Percentiles rank a stretch among this genome's conserved stretches.
These are phyloP conservation scores for Eucalyptus pumila DNA, from an alignment of 345 rosid genomes.

Conservation along the genomic window DNA sequence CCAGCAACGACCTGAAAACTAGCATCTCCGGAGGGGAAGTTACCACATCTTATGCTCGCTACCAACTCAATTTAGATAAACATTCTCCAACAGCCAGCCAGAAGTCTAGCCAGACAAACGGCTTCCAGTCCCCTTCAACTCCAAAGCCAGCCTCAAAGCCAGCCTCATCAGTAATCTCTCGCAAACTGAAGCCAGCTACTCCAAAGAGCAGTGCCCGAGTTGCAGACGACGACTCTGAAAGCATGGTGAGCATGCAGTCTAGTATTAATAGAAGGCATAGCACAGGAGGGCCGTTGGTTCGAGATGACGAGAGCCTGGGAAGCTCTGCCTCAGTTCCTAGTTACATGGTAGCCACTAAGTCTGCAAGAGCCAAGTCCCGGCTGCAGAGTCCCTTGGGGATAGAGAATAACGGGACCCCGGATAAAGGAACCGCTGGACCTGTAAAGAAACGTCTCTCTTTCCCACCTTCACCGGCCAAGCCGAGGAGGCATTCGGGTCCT, in stretches of 20 bases:
- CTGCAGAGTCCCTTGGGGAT: conserved; percentile 34
- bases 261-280: conserved; percentile 60
- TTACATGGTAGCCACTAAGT: conserved; percentile 85
- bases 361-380: conserved; percentile 78
- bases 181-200: conserved; percentile 52
- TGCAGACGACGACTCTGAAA: conserved; percentile 61
- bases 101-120: conserved; percentile 31
- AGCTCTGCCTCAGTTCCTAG: conserved; percentile 57
- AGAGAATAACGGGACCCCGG: conserved; percentile 43
- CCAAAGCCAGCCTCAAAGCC: conserved; percentile 33
- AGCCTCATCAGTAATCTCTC: conserved; percentile 18
- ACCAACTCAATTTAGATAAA: conserved; percentile 52
- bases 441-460: conserved; percentile 78
- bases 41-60: conserved; percentile 44
- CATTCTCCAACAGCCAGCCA: conserved; percentile 54
- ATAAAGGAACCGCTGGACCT: conserved; percentile 16
- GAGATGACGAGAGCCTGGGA: conserved; percentile 72
- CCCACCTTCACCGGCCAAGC: conserved; percentile 65
- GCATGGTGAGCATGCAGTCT: conserved; percentile 53
- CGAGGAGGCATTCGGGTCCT: conserved; percentile 70
- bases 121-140: conserved; percentile 45
- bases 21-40: conserved; percentile 38
- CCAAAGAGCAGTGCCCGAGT: conserved; percentile 24
- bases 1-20: conserved; percentile 31
- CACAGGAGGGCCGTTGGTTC: conserved; percentile 41